These are phyloP conservation scores for Boletus rubescentipes DNA, from an alignment of 768 basidiomycete species.

Conservation along the genomic window DNA sequence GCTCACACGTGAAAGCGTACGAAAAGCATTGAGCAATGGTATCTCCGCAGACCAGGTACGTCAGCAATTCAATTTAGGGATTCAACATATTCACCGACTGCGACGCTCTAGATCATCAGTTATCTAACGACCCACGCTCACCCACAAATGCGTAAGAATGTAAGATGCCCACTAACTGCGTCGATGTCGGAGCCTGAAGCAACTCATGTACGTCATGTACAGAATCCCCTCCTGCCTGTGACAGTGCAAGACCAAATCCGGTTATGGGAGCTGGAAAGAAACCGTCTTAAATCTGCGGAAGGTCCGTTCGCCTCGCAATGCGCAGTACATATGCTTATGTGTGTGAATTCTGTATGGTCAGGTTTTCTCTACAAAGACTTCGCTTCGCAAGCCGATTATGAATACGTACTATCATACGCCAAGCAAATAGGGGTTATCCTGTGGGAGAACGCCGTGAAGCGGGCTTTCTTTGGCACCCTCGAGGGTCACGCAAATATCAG, in stretches of 20 bases:
- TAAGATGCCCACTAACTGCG: constrained; percentile 35
- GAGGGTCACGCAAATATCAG: constrained; percentile 79
- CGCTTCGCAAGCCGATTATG: constrained; percentile 83
- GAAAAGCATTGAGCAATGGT: constrained; percentile 89
- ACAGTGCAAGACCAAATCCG: constrained; percentile 98
- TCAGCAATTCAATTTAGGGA: constrained; percentile 19
- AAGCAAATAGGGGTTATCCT: constrained; percentile 77
- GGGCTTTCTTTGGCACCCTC: constrained; percentile 80
- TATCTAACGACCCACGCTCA: constrained; percentile 95
- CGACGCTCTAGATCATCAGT: constrained; percentile 75
- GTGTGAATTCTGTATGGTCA: constrained; percentile 29
- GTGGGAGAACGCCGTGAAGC: constrained; percentile 73
- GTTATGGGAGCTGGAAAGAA: constrained; percentile 95
- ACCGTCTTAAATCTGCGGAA: constrained; percentile 85
- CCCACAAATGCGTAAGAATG: constrained; percentile 96
- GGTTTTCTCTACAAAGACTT: constrained; percentile 90
- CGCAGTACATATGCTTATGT: constrained; percentile 9
- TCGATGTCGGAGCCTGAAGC: neutral
- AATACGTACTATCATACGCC: constrained; percentile 83
- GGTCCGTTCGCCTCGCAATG: constrained; percentile 46
- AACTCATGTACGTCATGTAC: constrained; percentile 20
- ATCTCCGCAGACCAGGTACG: constrained; percentile 94
- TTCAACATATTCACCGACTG: constrained; percentile 11
- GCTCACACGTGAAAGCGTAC: constrained; percentile 93
- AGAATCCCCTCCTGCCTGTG: constrained; percentile 93